Conservation (phyloP, 495 filamentous ascomycete genomes). For the Podospora anserina region DNA sequence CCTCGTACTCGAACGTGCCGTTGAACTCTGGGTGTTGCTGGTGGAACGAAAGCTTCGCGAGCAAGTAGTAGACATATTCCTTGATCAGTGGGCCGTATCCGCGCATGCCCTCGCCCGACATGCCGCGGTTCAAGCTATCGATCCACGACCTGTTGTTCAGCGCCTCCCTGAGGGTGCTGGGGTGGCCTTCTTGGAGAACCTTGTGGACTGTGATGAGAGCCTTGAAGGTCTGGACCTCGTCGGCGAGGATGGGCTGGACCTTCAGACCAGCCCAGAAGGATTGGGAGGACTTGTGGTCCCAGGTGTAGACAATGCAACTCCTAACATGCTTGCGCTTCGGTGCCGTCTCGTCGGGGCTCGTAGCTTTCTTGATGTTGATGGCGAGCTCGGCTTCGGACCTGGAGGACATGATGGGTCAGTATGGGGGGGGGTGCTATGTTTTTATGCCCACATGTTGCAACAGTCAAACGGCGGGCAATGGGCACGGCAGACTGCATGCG, state of each 20-base stretch:
- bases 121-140: conserved; percentile 83
- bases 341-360: conserved; percentile 89
- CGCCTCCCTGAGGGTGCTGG: conserved; percentile 79
- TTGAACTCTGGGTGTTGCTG: conserved; percentile 97
- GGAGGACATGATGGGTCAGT: conserved; percentile 27
- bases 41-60: conserved; percentile 91
- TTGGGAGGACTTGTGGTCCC: conserved; percentile 96
- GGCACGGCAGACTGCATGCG: not conserved
- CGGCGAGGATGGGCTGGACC: conserved; percentile 96
- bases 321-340: conserved; percentile 99
- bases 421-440: conserved; percentile 1
- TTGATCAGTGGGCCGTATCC: conserved; percentile 89
- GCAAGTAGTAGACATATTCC: conserved; percentile 92
- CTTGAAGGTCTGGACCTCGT: conserved; percentile 93
- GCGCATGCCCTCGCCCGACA: conserved; percentile 80
- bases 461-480: conserved; percentile 4
- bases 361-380: conserved; percentile 96
- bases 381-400: conserved; percentile 91
- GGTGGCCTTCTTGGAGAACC: conserved; percentile 94
- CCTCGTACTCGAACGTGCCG: conserved; percentile 97
- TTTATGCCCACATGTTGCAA: not conserved
- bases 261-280: conserved; percentile 99
- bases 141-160: conserved; percentile 87
- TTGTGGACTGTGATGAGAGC: conserved; percentile 91
- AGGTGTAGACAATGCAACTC: conserved; percentile 96